Evolutionary conservation across 1,284 basidiomycete genomes (phyloP).

Genomic region (Grifola frondosa): DNA sequence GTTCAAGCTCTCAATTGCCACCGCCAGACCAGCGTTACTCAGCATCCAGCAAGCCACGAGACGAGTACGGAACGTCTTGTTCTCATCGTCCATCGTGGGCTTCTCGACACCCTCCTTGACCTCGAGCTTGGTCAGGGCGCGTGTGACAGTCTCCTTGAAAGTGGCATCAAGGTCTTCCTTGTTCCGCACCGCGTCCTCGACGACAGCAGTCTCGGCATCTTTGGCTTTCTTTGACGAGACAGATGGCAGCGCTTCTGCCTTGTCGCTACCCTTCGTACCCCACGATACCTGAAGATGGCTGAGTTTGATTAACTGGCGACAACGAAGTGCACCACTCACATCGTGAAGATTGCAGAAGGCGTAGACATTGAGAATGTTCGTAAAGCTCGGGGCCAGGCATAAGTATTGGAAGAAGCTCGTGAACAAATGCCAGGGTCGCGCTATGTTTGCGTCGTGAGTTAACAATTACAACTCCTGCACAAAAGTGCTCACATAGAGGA

Average conservation of each 20-base stretch:
- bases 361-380: slow-evolving; percentile 93
- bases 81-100: slow-evolving; percentile 88
- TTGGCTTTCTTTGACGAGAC: slow-evolving; percentile 84
- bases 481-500: slow-evolving; percentile 76
- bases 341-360: slow-evolving; percentile 96
- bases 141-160: slow-evolving; percentile 92
- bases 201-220: slow-evolving; percentile 72
- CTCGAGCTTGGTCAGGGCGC: slow-evolving; percentile 84
- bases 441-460: slow-evolving; percentile 38
- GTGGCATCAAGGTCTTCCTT: slow-evolving; percentile 91
- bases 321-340: slow-evolving; percentile 41
- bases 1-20: slow-evolving; percentile 84
- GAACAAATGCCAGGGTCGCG: slow-evolving; percentile 97
- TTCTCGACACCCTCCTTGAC: slow-evolving; percentile 71
- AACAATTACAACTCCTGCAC: neutral
- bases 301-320: slow-evolving; percentile 5
- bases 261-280: slow-evolving; percentile 97
- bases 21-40: slow-evolving; percentile 74
- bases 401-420: slow-evolving; percentile 96
- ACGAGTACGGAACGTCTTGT: slow-evolving; percentile 92
- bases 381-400: slow-evolving; percentile 87
- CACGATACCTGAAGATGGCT: slow-evolving; percentile 63
- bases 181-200: slow-evolving; percentile 77
- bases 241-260: slow-evolving; percentile 91
- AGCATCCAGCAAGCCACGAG: slow-evolving; percentile 88